These are phyloP conservation scores for Lanmaoa pseudosensibilis DNA, from an alignment of 768 basidiomycete species.

Conservation along the genomic window DNA sequence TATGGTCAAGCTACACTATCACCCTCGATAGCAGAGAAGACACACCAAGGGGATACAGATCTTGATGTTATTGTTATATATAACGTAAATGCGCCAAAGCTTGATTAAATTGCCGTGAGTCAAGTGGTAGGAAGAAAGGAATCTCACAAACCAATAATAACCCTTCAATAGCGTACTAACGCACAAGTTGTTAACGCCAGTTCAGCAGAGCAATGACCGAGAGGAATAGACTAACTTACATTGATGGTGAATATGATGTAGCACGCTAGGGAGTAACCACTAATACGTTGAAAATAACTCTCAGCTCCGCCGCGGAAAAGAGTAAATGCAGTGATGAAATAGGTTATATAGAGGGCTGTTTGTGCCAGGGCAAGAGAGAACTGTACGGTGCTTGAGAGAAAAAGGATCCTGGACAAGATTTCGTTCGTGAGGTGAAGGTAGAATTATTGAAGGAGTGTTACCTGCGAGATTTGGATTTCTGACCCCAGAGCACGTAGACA, in stretches of 20 bases:
- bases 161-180: constrained; percentile 18
- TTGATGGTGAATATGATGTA: constrained; percentile 21
- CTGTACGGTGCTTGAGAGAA: constrained; percentile 13
- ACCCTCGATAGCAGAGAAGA: neutral
- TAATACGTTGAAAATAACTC: constrained; percentile 1
- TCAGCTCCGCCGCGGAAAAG: neutral
- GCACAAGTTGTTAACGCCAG: neutral
- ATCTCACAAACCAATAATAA: constrained; percentile 16
- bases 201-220: neutral
- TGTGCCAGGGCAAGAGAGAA: constrained; percentile 17
- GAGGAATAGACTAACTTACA: constrained; percentile 2
- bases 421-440: neutral
- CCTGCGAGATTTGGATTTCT: constrained; percentile 4
- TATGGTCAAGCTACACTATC: neutral
- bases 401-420: constrained; percentile 4
- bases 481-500: constrained; percentile 18
- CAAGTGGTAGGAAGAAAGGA: neutral
- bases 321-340: neutral
- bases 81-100: constrained; percentile 27
- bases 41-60: constrained; percentile 22
- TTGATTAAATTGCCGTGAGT: constrained; percentile 2
- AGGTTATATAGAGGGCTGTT: neutral
- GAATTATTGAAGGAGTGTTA: too few relatives aligned
- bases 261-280: constrained; percentile 2
- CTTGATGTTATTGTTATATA: constrained; percentile 13